A percentile compares a stretch with the other conserved stretches of the same genome.
Conservation (phyloP, 306 rosid species). For the Pterocarpus macrocarpus region DNA sequence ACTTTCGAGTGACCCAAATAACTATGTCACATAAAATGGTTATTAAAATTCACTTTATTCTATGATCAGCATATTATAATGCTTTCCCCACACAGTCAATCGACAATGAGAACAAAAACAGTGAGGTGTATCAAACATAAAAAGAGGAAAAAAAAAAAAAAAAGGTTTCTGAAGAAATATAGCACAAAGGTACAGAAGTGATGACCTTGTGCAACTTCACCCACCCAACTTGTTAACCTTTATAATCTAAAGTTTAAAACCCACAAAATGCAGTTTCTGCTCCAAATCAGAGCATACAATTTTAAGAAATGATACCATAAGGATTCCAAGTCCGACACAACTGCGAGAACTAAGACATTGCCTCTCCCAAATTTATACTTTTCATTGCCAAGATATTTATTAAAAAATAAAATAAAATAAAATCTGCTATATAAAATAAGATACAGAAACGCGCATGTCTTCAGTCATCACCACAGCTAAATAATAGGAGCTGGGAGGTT, state of each 20-base stretch:
- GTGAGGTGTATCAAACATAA: too few relatives aligned
- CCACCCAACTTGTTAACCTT: too few relatives aligned
- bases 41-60: too few relatives aligned
- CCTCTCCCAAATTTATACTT: slow-evolving; percentile 16
- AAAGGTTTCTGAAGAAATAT: too few relatives aligned
- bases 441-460: background rate
- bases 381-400: background rate
- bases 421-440: background rate
- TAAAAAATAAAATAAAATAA: background rate
- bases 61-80: too few relatives aligned
- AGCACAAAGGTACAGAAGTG: too few relatives aligned
- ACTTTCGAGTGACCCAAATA: too few relatives aligned
- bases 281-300: slow-evolving; percentile 26
- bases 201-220: too few relatives aligned
- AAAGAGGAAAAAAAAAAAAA: too few relatives aligned
- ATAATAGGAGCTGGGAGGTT: background rate
- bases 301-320: background rate
- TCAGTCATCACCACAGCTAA: slow-evolving; percentile 6
- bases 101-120: too few relatives aligned
- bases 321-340: background rate
- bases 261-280: slow-evolving; percentile 31
- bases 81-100: too few relatives aligned
- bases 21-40: too few relatives aligned
- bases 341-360: slow-evolving; percentile 2
- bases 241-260: slow-evolving; percentile 9